A percentile compares a stretch with the other conserved stretches of the same genome.
These are phyloP conservation scores for Colletotrichum brevisporum DNA, from an alignment of 2,329 filamentous ascomycete genomes.

Conservation along the genomic window DNA sequence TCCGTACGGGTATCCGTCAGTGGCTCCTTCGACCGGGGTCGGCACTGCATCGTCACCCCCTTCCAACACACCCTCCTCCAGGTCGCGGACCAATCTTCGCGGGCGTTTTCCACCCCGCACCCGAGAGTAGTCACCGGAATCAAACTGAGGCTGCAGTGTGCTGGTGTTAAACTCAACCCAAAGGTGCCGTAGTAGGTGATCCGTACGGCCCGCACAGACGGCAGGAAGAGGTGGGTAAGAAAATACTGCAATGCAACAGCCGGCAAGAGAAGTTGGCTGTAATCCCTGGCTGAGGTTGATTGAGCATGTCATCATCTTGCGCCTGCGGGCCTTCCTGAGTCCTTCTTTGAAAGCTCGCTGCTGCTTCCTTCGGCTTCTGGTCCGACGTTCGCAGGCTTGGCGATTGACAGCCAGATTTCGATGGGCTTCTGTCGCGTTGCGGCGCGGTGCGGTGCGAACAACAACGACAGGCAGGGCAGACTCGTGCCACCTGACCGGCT, in stretches of 20 bases:
- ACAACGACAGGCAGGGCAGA: constrained; percentile 7
- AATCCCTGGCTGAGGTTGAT: too few species aligned
- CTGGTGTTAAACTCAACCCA: neutral
- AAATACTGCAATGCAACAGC: too few species aligned
- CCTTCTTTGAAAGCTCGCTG: neutral
- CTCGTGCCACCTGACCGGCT: constrained; percentile 13
- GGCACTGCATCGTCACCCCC: neutral
- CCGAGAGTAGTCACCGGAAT: constrained; percentile 11
- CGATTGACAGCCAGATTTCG: neutral
- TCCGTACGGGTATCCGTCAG: neutral
- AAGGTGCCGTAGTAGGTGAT: too few species aligned
- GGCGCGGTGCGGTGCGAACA: neutral
- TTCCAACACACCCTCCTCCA: constrained; percentile 2
- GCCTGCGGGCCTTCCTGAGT: neutral
- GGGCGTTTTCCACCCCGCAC: constrained; percentile 16
- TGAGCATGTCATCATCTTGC: neutral
- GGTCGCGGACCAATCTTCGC: constrained; percentile 21
- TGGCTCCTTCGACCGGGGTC: neutral
- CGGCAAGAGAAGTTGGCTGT: too few species aligned
- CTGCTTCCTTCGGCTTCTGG: constrained; percentile 8
- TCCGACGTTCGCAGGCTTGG: constrained; percentile 12
- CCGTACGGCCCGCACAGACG: constrained; percentile 6
- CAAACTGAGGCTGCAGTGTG: neutral
- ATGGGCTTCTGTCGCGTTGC: neutral
- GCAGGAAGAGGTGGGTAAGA: neutral